These are phyloP conservation scores for Pholiota microspora DNA, from an alignment of 768 basidiomycete genomes.

Conservation along the genomic window DNA sequence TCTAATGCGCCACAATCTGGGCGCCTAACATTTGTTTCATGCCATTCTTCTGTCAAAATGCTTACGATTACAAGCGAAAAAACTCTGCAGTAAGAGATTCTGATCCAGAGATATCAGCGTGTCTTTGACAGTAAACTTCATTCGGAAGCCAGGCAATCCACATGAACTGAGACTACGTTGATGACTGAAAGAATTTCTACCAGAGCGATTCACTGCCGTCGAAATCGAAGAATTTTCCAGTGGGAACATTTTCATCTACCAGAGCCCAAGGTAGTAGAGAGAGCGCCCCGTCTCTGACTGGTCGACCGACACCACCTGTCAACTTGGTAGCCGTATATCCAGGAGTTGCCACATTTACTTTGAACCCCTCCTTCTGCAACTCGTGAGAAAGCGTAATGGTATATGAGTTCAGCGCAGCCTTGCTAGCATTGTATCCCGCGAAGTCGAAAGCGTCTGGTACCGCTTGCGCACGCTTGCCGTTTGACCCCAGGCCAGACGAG, in stretches of 20 bases:
- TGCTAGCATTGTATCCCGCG: slow-evolving; percentile 64
- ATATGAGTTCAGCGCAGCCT: slow-evolving; percentile 65
- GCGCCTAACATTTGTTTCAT: too few species aligned
- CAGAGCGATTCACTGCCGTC: slow-evolving; percentile 31
- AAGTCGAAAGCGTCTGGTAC: slow-evolving; percentile 26
- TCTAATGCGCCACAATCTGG: too few species aligned
- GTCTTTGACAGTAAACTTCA: too few species aligned
- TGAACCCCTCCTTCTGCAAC: slow-evolving; percentile 48
- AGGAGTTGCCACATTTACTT: slow-evolving; percentile 62
- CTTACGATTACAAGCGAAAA: too few species aligned
- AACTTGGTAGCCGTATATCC: slow-evolving; percentile 49
- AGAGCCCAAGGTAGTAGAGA: slow-evolving; percentile 36
- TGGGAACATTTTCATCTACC: slow-evolving; percentile 36
- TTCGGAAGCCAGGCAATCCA: too few species aligned
- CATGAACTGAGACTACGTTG: too few species aligned
- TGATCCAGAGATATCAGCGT: too few species aligned
- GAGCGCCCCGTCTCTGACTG: slow-evolving; percentile 30
- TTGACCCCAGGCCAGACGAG: slow-evolving; percentile 43
- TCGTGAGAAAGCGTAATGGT: slow-evolving; percentile 62
- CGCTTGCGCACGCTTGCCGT: slow-evolving; percentile 26
- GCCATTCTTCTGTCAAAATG: too few species aligned
- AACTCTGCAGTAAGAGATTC: too few species aligned
- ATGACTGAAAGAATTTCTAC: too few species aligned
- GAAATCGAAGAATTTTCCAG: slow-evolving; percentile 32
- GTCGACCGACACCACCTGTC: slow-evolving; percentile 37